Conservation (phyloP, 2,329 filamentous ascomycete genomes). For the Fusarium sp. region DNA sequence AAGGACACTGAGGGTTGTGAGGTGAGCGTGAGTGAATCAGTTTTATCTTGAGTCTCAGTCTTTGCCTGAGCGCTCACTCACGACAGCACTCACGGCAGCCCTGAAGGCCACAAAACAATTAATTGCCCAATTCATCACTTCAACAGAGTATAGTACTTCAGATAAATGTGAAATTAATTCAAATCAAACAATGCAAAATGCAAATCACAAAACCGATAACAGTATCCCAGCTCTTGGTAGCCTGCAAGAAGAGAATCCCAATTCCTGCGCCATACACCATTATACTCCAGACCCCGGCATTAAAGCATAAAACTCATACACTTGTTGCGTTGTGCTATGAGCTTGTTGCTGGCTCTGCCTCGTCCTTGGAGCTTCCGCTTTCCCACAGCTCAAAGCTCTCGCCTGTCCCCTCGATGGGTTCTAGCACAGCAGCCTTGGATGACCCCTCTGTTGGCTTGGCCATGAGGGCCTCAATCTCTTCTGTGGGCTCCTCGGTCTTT, state of each 20-base stretch:
- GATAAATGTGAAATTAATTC: not conserved
- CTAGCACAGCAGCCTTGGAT: slow-evolving; percentile 60
- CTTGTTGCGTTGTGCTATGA: slow-evolving; percentile 37
- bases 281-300: slow-evolving; percentile 15
- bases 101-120: not conserved
- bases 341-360: slow-evolving; percentile 52
- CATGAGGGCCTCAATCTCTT: slow-evolving; percentile 54
- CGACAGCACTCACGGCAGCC: not conserved
- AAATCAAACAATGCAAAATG: slow-evolving; percentile 8
- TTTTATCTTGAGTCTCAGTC: not conserved
- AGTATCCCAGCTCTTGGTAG: slow-evolving; percentile 47
- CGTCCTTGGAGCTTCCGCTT: slow-evolving; percentile 73
- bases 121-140: not conserved
- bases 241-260: slow-evolving; percentile 38
- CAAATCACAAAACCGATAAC: slow-evolving; percentile 32
- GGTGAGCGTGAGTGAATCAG: slow-evolving; percentile 10
- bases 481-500: slow-evolving; percentile 35
- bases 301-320: slow-evolving; percentile 10
- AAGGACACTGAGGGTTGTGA: slow-evolving; percentile 54
- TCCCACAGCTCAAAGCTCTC: slow-evolving; percentile 78
- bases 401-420: slow-evolving; percentile 69
- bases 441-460: slow-evolving; percentile 51
- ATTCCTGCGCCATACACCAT: slow-evolving; percentile 19
- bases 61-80: not conserved
- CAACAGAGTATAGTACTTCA: not conserved